Conservation (phyloP, 352 stramenopile species). For the Lagenidium giganteum region DNA sequence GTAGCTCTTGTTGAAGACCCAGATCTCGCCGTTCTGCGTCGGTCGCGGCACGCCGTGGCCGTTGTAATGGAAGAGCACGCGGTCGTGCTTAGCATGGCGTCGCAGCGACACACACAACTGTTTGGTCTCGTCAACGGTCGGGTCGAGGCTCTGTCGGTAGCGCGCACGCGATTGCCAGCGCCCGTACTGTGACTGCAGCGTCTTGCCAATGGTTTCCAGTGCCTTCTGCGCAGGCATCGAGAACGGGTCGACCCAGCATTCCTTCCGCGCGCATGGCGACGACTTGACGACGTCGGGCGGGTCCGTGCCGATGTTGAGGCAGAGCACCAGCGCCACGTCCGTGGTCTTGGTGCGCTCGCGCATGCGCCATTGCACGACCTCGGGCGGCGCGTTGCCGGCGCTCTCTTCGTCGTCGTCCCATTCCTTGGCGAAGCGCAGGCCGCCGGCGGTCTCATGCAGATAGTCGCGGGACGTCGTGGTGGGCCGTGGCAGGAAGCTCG, state of each 20-base stretch:
- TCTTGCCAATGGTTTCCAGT: slow-evolving; percentile 92
- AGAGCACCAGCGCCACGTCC: slow-evolving; percentile 93
- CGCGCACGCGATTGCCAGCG: slow-evolving; percentile 90
- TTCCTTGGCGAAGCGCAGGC: slow-evolving; percentile 45
- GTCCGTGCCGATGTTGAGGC: slow-evolving; percentile 96
- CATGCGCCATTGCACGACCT: slow-evolving; percentile 67
- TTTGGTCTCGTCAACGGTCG: slow-evolving; percentile 93
- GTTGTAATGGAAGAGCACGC: slow-evolving; percentile 99
- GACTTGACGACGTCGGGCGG: slow-evolving; percentile 95
- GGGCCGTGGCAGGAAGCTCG: slow-evolving; percentile 23
- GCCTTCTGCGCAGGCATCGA: slow-evolving; percentile 90
- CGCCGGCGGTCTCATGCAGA: slow-evolving; percentile 25
- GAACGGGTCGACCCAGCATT: slow-evolving; percentile 97
- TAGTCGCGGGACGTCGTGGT: slow-evolving; percentile 6
- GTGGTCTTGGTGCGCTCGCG: slow-evolving; percentile 78
- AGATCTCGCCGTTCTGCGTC: slow-evolving; percentile 96
- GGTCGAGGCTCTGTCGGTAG: slow-evolving; percentile 93
- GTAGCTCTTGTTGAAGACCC: slow-evolving; percentile 99
- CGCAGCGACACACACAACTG: slow-evolving; percentile 89
- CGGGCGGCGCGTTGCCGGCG: slow-evolving; percentile 13
- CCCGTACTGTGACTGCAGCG: slow-evolving; percentile 91
- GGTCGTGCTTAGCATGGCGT: slow-evolving; percentile 84
- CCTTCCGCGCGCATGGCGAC: slow-evolving; percentile 92
- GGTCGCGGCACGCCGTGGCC: slow-evolving; percentile 95
- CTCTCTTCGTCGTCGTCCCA: slow-evolving; percentile 19